Conservation (phyloP, 768 basidiomycete genomes). For the Crassisporium funariophilum region DNA sequence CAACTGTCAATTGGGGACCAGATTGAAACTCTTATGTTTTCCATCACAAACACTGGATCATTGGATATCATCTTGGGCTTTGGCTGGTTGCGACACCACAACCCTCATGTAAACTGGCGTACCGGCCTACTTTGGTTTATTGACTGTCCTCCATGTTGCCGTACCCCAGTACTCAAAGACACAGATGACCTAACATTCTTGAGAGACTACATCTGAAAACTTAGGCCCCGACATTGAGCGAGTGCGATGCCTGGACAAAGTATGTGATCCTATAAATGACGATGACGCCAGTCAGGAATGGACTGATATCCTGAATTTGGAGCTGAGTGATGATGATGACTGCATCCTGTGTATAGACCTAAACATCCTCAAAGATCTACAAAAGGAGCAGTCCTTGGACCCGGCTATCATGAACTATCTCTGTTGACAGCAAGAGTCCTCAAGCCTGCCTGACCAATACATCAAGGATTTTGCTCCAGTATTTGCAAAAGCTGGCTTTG, state of each 20-base stretch:
- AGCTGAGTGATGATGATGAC: too few relatives aligned
- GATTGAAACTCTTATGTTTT: too few relatives aligned
- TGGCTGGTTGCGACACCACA: slow-evolving; percentile 24
- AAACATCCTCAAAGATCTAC: too few relatives aligned
- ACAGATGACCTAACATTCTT: slow-evolving; percentile 6
- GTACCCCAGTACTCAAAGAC: slow-evolving; percentile 7
- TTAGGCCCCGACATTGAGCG: not conserved
- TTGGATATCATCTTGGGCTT: too few relatives aligned
- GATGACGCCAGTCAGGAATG: too few relatives aligned
- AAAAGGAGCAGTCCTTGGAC: slow-evolving; percentile 5
- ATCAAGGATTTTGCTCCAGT: slow-evolving; percentile 12
- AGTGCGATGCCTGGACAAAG: too few relatives aligned
- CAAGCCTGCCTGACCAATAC: slow-evolving; percentile 11
- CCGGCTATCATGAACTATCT: slow-evolving; percentile 6
- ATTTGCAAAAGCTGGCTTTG: slow-evolving; percentile 15
- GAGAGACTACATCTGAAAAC: slow-evolving; percentile 1
- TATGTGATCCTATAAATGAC: too few relatives aligned
- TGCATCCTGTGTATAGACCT: too few relatives aligned
- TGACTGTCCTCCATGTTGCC: too few relatives aligned
- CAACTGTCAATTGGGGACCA: too few relatives aligned
- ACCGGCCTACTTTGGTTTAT: slow-evolving; percentile 14
- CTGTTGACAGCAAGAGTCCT: slow-evolving; percentile 13
- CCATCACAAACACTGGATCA: too few relatives aligned
- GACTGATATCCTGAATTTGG: too few relatives aligned
- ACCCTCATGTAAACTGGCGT: slow-evolving; percentile 21